These are phyloP conservation scores for Diaporthe eres DNA, from an alignment of 2,329 filamentous ascomycete species.

Conservation along the genomic window DNA sequence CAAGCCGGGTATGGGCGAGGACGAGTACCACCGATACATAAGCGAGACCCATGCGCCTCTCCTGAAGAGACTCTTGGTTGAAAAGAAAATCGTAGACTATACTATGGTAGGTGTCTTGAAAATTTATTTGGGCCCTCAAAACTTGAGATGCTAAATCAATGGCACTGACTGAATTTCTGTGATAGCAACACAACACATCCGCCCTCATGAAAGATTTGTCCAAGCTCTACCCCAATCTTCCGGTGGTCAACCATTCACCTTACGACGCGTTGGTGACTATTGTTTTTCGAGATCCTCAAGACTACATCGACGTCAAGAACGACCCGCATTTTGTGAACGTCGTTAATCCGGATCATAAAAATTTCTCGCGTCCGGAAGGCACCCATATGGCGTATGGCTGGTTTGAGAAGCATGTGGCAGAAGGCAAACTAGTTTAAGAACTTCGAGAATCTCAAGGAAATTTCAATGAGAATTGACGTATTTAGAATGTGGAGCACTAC, in stretches of 20 bases:
- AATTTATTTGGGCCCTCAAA: too few species aligned
- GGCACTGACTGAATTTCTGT: not conserved
- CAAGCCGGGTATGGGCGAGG: conserved; percentile 10
- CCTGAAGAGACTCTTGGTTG: conserved; percentile 1
- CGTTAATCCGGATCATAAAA: conserved; percentile 14
- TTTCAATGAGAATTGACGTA: not conserved
- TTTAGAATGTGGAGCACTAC: not conserved
- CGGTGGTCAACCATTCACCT: not conserved
- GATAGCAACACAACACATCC: conserved; percentile 13
- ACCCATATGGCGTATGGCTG: conserved; percentile 18
- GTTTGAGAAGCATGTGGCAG: conserved; percentile 7
- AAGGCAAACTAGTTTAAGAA: not conserved
- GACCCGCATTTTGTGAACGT: conserved; percentile 20
- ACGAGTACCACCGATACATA: conserved; percentile 16
- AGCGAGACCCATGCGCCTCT: conserved; percentile 18
- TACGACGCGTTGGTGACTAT: conserved; percentile 12
- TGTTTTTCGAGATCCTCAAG: conserved; percentile 19
- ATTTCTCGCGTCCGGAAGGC: not conserved
- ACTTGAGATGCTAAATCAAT: not conserved
- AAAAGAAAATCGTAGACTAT: conserved; percentile 19
- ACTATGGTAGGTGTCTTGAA: not conserved
- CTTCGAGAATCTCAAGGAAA: not conserved
- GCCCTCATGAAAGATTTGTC: conserved; percentile 4
- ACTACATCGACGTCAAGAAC: conserved; percentile 11
- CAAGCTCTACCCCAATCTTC: conserved; percentile 11